Percentiles rank a stretch among this genome's conserved stretches.
phyloP scores from a whole-genome alignment of 768 basidiomycete genomes.

The Amanita phalloides region DNA sequence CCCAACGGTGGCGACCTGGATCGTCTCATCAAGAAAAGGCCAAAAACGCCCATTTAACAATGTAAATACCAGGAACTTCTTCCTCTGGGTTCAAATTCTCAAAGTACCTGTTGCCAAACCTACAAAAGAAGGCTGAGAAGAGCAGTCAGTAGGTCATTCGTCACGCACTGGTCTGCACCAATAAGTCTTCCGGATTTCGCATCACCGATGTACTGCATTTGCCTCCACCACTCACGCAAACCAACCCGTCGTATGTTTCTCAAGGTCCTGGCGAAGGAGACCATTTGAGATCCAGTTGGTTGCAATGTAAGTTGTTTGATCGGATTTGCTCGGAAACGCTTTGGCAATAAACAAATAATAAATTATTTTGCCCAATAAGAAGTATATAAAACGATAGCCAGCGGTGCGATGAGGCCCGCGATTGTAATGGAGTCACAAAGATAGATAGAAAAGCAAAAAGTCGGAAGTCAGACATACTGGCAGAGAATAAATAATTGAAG shows the following conservation, averaged over 20 bases:
- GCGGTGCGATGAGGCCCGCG: too few relatives aligned
- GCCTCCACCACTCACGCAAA: conserved; percentile 80
- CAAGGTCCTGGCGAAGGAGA: conserved; percentile 66
- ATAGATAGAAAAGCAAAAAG: too few relatives aligned
- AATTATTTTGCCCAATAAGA: too few relatives aligned
- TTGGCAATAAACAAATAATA: too few relatives aligned
- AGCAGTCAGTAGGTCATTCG: background rate
- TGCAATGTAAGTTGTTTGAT: conserved; percentile 16
- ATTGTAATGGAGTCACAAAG: too few relatives aligned
- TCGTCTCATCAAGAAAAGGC: background rate
- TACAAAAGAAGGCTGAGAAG: conserved; percentile 15
- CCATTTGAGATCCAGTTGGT: conserved; percentile 28
- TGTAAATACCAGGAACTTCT: conserved; percentile 69
- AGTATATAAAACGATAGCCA: too few relatives aligned
- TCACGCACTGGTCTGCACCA: conserved; percentile 75
- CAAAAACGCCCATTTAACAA: background rate
- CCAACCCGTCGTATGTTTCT: conserved; percentile 70
- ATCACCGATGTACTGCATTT: conserved; percentile 90
- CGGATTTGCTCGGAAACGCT: conserved; percentile 18
- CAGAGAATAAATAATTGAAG: background rate
- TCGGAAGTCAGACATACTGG: too few relatives aligned
- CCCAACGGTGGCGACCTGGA: conserved; percentile 90
- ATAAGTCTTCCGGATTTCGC: conserved; percentile 75
- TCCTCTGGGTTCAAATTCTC: conserved; percentile 85
- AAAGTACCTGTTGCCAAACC: conserved; percentile 91